Conservation (phyloP, 306 rosid genomes). For the Vicia faba region DNA sequence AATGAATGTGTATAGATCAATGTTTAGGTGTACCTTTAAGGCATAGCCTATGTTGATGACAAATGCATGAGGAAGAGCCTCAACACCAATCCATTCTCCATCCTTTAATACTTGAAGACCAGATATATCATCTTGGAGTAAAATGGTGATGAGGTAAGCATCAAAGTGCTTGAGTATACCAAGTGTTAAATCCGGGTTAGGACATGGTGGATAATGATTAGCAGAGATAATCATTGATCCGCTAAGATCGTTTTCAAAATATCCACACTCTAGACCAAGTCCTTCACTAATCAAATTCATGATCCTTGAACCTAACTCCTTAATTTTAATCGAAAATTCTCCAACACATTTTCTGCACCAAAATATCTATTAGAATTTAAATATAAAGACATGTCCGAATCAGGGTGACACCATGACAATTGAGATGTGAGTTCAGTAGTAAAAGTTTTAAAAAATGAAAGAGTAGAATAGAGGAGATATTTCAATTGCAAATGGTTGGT, state of each 20-base stretch:
- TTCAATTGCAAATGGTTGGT: no score
- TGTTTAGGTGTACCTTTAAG: no score
- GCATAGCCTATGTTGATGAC: slow-evolving; percentile 28
- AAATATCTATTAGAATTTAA: no score
- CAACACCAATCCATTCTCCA: slow-evolving; percentile 38
- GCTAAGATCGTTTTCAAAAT: slow-evolving; percentile 33
- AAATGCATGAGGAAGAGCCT: slow-evolving; percentile 40
- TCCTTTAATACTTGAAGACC: slow-evolving; percentile 45
- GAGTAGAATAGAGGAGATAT: no score
- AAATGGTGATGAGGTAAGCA: slow-evolving; percentile 37
- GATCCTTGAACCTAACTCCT: no score
- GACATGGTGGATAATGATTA: slow-evolving; percentile 37
- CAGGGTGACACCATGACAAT: no score
- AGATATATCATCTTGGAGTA: slow-evolving; percentile 31
- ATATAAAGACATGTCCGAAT: no score
- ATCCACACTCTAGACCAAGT: slow-evolving; percentile 30
- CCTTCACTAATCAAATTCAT: slow-evolving; percentile 32
- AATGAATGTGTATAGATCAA: no score
- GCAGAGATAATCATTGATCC: background rate
- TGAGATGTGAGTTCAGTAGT: no score
- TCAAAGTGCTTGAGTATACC: slow-evolving; percentile 38
- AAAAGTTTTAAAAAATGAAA: no score
- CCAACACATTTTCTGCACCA: no score
- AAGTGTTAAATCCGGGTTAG: slow-evolving; percentile 41
- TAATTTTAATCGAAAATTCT: no score